phyloP scores from a whole-genome alignment of 1,284 basidiomycete species.

The Rhodotorula mucilaginosa region DNA sequence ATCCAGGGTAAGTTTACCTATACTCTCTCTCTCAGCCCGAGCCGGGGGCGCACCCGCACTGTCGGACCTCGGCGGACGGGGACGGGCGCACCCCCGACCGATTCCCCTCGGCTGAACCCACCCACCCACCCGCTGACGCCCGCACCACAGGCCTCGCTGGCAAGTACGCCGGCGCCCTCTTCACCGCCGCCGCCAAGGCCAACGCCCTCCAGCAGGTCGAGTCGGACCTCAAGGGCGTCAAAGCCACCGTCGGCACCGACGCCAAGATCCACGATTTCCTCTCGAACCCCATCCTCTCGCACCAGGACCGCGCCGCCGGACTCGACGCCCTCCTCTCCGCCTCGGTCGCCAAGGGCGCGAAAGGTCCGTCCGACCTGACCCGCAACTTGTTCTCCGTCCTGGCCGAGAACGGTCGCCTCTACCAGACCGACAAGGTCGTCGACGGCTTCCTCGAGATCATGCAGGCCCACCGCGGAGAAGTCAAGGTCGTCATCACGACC shows the following conservation, averaged over 20 bases:
- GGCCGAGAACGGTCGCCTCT: constrained; percentile 88
- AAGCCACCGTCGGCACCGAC: constrained; percentile 22
- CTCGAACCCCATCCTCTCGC: constrained; percentile 64
- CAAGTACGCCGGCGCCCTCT: constrained; percentile 95
- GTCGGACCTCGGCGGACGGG: too few relatives aligned
- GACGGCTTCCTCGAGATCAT: constrained; percentile 89
- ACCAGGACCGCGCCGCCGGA: constrained; percentile 68
- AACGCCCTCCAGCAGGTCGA: constrained; percentile 73
- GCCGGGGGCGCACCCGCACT: too few relatives aligned
- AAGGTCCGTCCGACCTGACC: constrained; percentile 68
- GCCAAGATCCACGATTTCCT: constrained; percentile 42
- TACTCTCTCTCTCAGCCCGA: not conserved
- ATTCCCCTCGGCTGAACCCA: not conserved
- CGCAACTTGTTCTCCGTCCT: constrained; percentile 89
- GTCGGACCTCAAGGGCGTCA: constrained; percentile 64
- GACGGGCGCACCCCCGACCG: too few relatives aligned
- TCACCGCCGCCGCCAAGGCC: constrained; percentile 84
- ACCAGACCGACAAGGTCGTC: constrained; percentile 80
- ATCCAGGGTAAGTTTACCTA: constrained; percentile 26
- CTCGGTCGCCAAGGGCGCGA: constrained; percentile 45
- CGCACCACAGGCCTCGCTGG: constrained; percentile 55
- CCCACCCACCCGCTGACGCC: too few relatives aligned
- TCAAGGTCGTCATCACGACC: constrained; percentile 85
- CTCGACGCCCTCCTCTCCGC: constrained; percentile 63
- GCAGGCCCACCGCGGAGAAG: constrained; percentile 82